These are phyloP conservation scores for Malassezia sympodialis DNA, from an alignment of 1,284 basidiomycete genomes.

Conservation along the genomic window DNA sequence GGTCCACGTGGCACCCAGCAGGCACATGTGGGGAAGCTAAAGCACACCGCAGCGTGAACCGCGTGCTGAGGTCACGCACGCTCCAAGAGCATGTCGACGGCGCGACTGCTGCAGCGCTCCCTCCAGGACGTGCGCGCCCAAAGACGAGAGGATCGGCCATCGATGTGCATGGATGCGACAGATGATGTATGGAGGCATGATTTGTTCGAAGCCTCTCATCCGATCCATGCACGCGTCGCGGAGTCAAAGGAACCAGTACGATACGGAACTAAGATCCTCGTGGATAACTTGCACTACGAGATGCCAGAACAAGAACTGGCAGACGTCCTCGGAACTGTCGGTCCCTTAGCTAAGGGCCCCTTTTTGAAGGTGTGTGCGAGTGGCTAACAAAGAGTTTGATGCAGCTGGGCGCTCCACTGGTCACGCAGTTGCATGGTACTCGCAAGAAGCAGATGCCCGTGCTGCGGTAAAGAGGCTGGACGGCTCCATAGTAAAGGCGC, in stretches of 20 bases:
- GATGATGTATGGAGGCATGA: constrained; percentile 7
- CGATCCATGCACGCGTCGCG: not conserved
- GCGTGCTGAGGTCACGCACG: not conserved
- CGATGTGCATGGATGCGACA: not conserved
- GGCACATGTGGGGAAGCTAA: not conserved
- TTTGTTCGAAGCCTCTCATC: not conserved
- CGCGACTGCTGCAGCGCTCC: constrained; percentile 7
- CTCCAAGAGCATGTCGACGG: not conserved
- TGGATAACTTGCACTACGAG: constrained; percentile 9
- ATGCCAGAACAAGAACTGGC: not conserved
- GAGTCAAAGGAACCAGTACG: not conserved
- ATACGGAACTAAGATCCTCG: not conserved
- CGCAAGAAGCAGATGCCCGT: not conserved
- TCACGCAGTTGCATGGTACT: constrained; percentile 1
- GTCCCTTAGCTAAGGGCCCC: constrained; percentile 1
- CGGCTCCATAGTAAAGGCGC: not conserved
- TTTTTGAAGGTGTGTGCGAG: not conserved
- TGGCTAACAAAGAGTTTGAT: constrained; percentile 6
- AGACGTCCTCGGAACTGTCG: not conserved
- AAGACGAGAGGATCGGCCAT: not conserved
- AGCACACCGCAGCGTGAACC: not conserved
- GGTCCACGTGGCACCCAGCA: constrained; percentile 5
- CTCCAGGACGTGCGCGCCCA: constrained; percentile 2
- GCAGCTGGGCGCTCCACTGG: constrained; percentile 11
- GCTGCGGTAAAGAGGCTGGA: not conserved